Conservation (phyloP, 139 green algal genomes). For the Nannochloris sp. region DNA sequence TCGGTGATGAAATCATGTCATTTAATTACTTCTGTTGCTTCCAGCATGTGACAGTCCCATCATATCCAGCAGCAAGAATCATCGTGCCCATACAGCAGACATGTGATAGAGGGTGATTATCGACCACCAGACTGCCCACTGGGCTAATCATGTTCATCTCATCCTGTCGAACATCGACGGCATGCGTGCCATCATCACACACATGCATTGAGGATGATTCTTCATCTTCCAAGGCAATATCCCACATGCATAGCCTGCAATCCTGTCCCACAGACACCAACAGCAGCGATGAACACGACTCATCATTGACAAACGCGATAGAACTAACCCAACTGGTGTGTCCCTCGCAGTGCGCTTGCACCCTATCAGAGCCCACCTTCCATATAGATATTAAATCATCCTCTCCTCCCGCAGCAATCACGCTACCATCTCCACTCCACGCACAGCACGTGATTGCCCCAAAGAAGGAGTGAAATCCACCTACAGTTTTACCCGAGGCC, state of each 20-base stretch:
- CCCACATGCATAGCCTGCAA: conserved; percentile 72
- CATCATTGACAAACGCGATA: conserved; percentile 64
- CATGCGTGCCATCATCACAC: neutral
- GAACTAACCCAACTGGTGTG: conserved; percentile 71
- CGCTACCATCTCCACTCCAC: conserved; percentile 72
- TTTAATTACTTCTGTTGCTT: neutral
- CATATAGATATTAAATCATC: conserved; percentile 84
- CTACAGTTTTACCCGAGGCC: conserved; percentile 29
- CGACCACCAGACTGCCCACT: neutral
- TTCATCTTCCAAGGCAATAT: conserved; percentile 35
- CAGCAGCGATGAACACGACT: conserved; percentile 8
- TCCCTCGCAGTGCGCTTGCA: conserved; percentile 66
- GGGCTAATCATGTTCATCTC: neutral
- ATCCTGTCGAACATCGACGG: neutral
- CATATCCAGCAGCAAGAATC: neutral
- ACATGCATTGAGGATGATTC: no score
- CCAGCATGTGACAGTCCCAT: neutral
- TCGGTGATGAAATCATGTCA: neutral
- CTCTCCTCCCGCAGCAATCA: conserved; percentile 76
- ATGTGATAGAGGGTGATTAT: neutral
- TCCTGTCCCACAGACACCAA: conserved; percentile 74
- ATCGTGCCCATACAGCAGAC: neutral
- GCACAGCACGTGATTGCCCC: conserved; percentile 72
- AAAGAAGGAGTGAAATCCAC: conserved; percentile 78
- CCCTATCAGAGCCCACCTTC: conserved; percentile 28